Base-by-base conservation (phyloP, 192 early-diverging fungal genomes). In the Coemansia sp. region DNA sequence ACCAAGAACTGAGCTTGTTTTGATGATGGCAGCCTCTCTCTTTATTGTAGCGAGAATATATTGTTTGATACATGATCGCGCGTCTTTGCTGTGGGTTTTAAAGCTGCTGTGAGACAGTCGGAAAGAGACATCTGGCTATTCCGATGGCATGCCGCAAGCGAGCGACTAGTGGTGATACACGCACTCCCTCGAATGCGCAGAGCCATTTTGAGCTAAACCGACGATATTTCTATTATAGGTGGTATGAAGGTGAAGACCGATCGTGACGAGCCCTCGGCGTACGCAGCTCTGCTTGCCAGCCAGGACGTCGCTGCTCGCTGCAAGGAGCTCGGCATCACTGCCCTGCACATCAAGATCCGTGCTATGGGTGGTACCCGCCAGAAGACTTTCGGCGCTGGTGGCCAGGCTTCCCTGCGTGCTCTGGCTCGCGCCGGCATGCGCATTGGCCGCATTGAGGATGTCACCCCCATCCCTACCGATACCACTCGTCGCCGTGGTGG, bases 241-340 rank as follows among this genome's bases (percentile, higher is more conserved):
- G 97, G 97, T 71, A 99, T 99, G 97, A 98, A 95, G 89, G 97
- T 99, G 80, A 99, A 99, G 92, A 93, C 95, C 58, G 97, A 99
- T 85, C 96, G 97, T 88, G 97, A 99, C 83, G 97, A 99, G 85
- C 94, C 96, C 57, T 97, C 97, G 68, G 94, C 97, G 67, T 99
- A 99, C 85, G 97, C 97, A 65, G 96, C 97, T 72, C 98, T 99
- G 97, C 89, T 99, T 86, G 97, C 97, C 64, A 91, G 95, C 68
- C 96, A 98, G 88, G 95, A 99, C 82, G 97, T 97, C 80, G 95
- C 95, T 60, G 89, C 79, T 64, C 93, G 93, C 87, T 98, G 96
- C 91, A 94, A 95, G 89, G 97, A 99, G 83, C 88, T 99, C 59
- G 97, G 97, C 75, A 94, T 99, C 90, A 98, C 90, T 58, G 97